Evolutionary conservation across 495 filamentous ascomycete genomes (phyloP).

Genomic region (Penicillium bovifimosum): DNA sequence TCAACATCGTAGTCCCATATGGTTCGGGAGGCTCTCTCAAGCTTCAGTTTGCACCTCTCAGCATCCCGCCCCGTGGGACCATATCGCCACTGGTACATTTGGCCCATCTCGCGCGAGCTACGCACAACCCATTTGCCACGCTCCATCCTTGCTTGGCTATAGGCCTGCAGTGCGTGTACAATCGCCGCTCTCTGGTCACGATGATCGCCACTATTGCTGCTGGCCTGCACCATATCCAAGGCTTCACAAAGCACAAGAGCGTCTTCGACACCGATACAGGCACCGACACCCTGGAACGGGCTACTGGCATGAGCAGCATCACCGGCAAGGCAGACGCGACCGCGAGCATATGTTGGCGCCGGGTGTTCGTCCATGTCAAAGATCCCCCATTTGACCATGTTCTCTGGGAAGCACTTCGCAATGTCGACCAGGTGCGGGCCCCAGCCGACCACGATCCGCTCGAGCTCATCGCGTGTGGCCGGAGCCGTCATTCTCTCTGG

Average conservation of each 20-base stretch:
- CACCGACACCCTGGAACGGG: constrained; percentile 41
- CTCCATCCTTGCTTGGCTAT: neutral
- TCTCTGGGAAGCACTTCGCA: constrained; percentile 21
- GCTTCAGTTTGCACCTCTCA: neutral
- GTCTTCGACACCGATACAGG: constrained; percentile 36
- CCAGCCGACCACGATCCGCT: neutral
- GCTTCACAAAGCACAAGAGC: constrained; percentile 19
- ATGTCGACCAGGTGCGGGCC: constrained; percentile 15
- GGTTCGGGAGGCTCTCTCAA: too few species aligned
- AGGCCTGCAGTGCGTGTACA: neutral
- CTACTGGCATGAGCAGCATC: constrained; percentile 41
- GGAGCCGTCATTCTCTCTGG: constrained; percentile 2
- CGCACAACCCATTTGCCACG: neutral
- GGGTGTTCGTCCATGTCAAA: constrained; percentile 36
- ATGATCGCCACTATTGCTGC: neutral
- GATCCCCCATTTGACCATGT: constrained; percentile 30
- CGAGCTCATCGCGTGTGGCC: neutral
- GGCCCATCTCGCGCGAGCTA: neutral
- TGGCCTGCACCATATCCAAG: neutral
- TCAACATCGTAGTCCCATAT: too few species aligned
- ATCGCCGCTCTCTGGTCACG: neutral
- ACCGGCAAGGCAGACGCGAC: constrained; percentile 28
- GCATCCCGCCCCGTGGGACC: neutral
- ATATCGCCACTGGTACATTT: neutral
- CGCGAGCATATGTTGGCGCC: constrained; percentile 23